A percentile compares a stretch with the other conserved stretches of the same genome.
phyloP scores from a whole-genome alignment of 2,329 filamentous ascomycete species.

The Rhexocercosporidium sp. region DNA sequence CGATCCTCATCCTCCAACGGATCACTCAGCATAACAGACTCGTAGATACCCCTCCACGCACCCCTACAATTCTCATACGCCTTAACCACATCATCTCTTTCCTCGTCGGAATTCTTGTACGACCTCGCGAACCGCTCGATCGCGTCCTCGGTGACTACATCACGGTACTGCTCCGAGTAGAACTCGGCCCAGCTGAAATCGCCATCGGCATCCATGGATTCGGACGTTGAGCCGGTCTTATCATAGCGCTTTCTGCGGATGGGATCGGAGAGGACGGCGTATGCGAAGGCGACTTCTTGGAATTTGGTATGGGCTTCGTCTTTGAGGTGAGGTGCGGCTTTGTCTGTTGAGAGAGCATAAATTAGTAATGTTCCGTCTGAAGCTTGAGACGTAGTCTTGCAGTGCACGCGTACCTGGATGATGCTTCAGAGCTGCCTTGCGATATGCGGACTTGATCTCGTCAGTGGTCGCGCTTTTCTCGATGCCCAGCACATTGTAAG shows the following conservation, averaged over 20 bases:
- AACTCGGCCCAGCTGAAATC: conserved; percentile 89
- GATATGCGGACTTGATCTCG: conserved; percentile 89
- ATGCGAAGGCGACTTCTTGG: conserved; percentile 90
- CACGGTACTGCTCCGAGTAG: conserved; percentile 82
- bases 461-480: conserved; percentile 73
- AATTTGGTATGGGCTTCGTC: conserved; percentile 79
- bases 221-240: conserved; percentile 84
- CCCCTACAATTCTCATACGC: conserved; percentile 78
- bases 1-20: conserved; percentile 84
- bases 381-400: not conserved
- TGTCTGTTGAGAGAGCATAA: conserved; percentile 67
- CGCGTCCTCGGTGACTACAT: conserved; percentile 73
- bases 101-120: conserved; percentile 88
- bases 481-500: conserved; percentile 81
- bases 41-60: conserved; percentile 77
- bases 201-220: conserved; percentile 78
- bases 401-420: conserved; percentile 73
- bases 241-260: conserved; percentile 86
- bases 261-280: conserved; percentile 87
- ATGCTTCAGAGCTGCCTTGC: conserved; percentile 84
- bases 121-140: conserved; percentile 77
- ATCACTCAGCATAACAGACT: conserved; percentile 85
- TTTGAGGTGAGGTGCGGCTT: conserved; percentile 71
- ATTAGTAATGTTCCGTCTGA: not conserved
- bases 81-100: conserved; percentile 75